Base-by-base conservation (phyloP, 306 rosid genomes). In the Rubus idaeus region DNA sequence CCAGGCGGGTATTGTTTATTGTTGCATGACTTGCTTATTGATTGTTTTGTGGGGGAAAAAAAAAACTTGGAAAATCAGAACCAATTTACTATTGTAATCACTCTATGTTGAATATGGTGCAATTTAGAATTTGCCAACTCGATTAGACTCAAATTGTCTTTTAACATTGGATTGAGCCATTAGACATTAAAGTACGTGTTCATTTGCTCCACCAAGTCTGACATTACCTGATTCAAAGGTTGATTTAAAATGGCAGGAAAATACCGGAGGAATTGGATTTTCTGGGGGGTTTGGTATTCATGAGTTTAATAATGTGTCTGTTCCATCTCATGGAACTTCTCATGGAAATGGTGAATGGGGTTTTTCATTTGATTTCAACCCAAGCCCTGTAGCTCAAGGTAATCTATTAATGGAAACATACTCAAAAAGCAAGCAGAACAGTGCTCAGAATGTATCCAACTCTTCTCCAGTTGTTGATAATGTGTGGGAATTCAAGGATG, bases 351-450 rank as follows among this genome's bases (percentile, higher is more conserved):
- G 77, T 45, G 82, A 81, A 21, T 84, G 90, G 94, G 72, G 80
- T 70, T 52, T 81, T 55, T 84, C 82, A 56, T 85, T 92, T 83
- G 88, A 84, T 83, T 87, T 88, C 80, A 78, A 79, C 69, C 79
- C 86, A 17, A 75, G 64, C 70, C 79, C 83, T 71, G 78, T 74
- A 21, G 47, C 69, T 60, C 86, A 68, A 65, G 70, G 74, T 76
- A 76, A 69, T 47, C 12, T 71, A 67, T 56, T 82, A 66, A 76
- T 65, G 16, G 82, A 75, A 68, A 75, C 73, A 6, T 68, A 64
- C 78, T 62, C 51, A 1, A 73, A 69, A 71, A 84, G 78, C 75
- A 75, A 81, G 77, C 81, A 61, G 46, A 83, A 66, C 76, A 82
- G 66, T 40, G 56, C 39, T 62, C 74, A 68, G 61, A 80, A 47